Base-by-base conservation (phyloP, 2,329 filamentous ascomycete species). In the Venturia effusa region DNA sequence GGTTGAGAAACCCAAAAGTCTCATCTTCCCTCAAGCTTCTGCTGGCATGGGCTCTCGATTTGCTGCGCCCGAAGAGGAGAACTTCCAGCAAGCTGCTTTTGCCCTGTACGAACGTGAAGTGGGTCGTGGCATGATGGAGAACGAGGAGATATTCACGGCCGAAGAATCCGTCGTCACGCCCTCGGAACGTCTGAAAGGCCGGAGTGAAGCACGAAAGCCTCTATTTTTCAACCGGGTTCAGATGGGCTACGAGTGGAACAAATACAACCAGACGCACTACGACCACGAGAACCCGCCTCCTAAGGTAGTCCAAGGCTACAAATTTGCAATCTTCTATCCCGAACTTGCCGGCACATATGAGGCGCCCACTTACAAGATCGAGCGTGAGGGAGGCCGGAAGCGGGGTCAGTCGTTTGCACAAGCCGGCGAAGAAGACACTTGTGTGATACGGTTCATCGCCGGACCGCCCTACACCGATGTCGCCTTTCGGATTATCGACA, bases 211-310 rank as follows among this genome's bases (percentile, higher is more conserved):
- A 8, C 85, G 94, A 67, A 99, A 97, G 76, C 94, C 94, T 15
- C 86, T 89, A 66, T 97, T 97, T 77, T 99, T 99, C 82, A 97
- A 97, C 73, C 88, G 94, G 48, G 92, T 97, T 59, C 92, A 96
- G 75, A 97, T 97, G 90, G 94, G 94, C 62, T 99, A 97, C 75
- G 94, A 99, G 75, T 99, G 94, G 94, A 99, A 99, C 81, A 99
- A 99, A 77, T 99, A 99, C 82, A 99, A 99, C 72, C 94, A 99
- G 77, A 99, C 94, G 15, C 94, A 99, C 77, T 99, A 99, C 78
- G 94, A 97, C 74, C 91, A 97, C 74, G 93, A 97, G 73, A 97
- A 97, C 71, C 94, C 94, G 1, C 94, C 94, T 1, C 94, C 94
- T 32, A 97, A 96, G 77, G 93, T 99, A 7, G 94, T 99, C 13